Conservation (phyloP, 495 filamentous ascomycete genomes). For the Aspergillus ellipticus region DNA sequence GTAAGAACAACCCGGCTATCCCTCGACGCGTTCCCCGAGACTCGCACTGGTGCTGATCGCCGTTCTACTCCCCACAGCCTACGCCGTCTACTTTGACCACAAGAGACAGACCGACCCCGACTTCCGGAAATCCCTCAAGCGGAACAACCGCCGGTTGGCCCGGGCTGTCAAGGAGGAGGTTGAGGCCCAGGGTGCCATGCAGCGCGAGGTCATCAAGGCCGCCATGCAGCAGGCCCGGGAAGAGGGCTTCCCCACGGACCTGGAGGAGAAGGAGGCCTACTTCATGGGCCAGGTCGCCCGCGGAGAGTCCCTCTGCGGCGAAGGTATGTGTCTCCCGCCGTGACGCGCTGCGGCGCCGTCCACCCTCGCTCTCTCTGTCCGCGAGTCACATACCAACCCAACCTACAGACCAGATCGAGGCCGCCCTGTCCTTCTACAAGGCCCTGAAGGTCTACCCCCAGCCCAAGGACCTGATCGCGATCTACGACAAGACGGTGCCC, state of each 20-base stretch:
- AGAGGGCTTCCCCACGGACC: slow-evolving; percentile 84
- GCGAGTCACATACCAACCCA: slow-evolving; percentile 33
- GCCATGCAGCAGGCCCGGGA: slow-evolving; percentile 74
- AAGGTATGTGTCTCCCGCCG: slow-evolving; percentile 48
- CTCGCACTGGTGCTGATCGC: slow-evolving; percentile 8
- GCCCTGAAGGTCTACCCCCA: slow-evolving; percentile 97
- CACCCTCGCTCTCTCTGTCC: no score
- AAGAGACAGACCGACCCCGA: slow-evolving; percentile 79
- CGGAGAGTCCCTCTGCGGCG: slow-evolving; percentile 72
- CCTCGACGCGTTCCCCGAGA: not conserved
- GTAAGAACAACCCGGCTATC: slow-evolving; percentile 42
- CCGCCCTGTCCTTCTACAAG: slow-evolving; percentile 93
- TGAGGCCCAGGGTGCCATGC: slow-evolving; percentile 60
- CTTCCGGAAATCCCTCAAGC: slow-evolving; percentile 81
- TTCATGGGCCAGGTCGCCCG: slow-evolving; percentile 92
- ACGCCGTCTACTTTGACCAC: slow-evolving; percentile 95
- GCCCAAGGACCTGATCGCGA: slow-evolving; percentile 84
- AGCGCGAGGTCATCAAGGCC: slow-evolving; percentile 67
- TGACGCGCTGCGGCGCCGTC: not conserved
- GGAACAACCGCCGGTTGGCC: slow-evolving; percentile 72
- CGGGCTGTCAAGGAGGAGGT: slow-evolving; percentile 74
- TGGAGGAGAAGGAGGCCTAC: slow-evolving; percentile 87
- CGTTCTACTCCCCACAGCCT: slow-evolving; percentile 38
- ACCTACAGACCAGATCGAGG: slow-evolving; percentile 72
- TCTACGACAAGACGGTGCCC: slow-evolving; percentile 96